Base-by-base conservation (phyloP, 2,329 filamentous ascomycete species). In the Clonostachys rosea region DNA sequence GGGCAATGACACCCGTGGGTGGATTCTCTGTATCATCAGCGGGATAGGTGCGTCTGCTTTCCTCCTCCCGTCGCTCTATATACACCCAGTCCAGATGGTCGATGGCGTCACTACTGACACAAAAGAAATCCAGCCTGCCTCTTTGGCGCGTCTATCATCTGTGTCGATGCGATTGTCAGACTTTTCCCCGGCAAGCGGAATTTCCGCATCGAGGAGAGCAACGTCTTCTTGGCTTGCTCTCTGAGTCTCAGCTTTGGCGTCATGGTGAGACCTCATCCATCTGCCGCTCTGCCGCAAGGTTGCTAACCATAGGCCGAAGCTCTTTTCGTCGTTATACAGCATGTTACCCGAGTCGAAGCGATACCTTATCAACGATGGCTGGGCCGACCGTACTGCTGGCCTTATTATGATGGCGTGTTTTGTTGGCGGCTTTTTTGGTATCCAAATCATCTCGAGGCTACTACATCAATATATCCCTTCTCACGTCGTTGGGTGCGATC, bases 231-330 rank as follows among this genome's bases (percentile, higher is more conserved):
- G 5, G 91, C 91, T 1, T 83, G 84, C 18, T 96, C 92, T 1
- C 70, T 97, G 50, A 96, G 91, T 66, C 70, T 99, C 53, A 96
- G 91, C 63, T 96, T 96, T 56, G 92, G 94, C 40, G 91, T 97
- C 42, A 95, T 99, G 91, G 91, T 96, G 66, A 54, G 81, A 30
- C 24, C 62, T 30, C 33, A 20, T 47, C 34, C 13, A 42, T 4
- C 7, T 40, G 13, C 10, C 34, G 30, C 35, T 16, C 34, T 17
- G 16, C 34, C 17, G 18, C 40, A 13, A 20, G 43, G 8, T 30
- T 30, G 24, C 40, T 42, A 24, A 13, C 40, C 4, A 14, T 3
- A 12, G 39, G 5, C 4, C 18, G 18, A 57, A 96, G 91, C 79
- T 96, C 39, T 96, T 96, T 66, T 96, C 91, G 35, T 85, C 92